Base-by-base conservation (phyloP, 495 filamentous ascomycete genomes). In the Cercophora newfieldiana region DNA sequence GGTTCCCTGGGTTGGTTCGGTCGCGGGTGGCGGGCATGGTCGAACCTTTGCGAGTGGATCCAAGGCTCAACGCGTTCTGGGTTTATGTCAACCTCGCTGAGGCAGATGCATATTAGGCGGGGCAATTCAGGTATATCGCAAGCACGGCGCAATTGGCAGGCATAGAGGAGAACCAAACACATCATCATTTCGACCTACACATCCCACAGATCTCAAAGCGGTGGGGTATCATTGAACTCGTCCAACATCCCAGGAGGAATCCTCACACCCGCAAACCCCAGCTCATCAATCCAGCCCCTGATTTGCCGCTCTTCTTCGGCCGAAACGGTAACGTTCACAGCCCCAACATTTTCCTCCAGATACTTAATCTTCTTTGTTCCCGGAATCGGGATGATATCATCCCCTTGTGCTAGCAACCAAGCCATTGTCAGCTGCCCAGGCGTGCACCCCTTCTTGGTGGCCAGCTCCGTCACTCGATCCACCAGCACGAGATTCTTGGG, bases 281-380 rank as follows among this genome's bases (percentile, higher is more conserved):
- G 44, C 16, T 66, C 58, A 12, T 65, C 60, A 14, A 72, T 50
- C 59, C 50, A 61, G 8, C 29, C 37, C 29, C 84, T 70, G 37
- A 87, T 78, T 62, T 81, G 76, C 22, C 67, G 65, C 37, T 79
- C 75, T 57, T 89, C 86, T 30, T 80, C 77, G 0, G 68, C 69
- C 0, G 72, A 80, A 26, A 89, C 59, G 1, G 59, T 37, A 3
- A 88, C 69, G 6, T 82, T 44, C 8, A 83, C 24, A 3, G 85
- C 80, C 2, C 68, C 82, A 7, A 80, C 54, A 69, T 89, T 90
- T 73, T 89, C 81, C 66, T 86, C 84, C n/a, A 89, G 67, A 37
- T 86, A 83, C 62, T 79, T 81, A 53, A 83, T 74, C 64, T 75
- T 82, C 73, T 80, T 88, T 5, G 87, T 89, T 3, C 88, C 87